Evolutionary conservation across 1,139 yeast species (phyloP), one percentile per base, ranked within the genome.

Genomic region (Trichomonascaceae sp.): DNA sequence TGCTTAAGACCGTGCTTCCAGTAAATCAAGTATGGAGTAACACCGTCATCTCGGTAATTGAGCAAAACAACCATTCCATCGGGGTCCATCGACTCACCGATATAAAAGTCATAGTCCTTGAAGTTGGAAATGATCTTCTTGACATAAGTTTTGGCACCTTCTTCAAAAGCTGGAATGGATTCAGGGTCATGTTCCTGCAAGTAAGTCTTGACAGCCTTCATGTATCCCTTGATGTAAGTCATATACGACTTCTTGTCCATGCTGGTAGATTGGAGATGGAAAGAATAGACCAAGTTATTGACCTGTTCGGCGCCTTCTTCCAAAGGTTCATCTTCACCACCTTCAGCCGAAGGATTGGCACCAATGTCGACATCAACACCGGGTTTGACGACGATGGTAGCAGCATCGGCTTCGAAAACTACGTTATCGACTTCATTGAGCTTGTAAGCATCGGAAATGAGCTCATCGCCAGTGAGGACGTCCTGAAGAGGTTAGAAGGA

Each of bases 31-130:
- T 73, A 95, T 72, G 99, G 99, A 66, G 99, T 95, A 69, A 84
- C 80, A 81, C 99, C 99, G 74, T 93, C 98, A 81, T 93, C 99
- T 81, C 99, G 95, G 90, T 93, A 93, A 95, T 93, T 93, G 79
- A 93, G 87, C 76, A 93, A 84, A 67, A 89, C 91, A 73, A 93
- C 79, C 99, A 93, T 93, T 70, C 87, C 97, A 76, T 93, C 98
- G 75, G 98, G 97, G 85, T 95, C 96, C 99, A 93, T 95, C 72
- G 96, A 87, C 82, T 93, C 98, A 82, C 99, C 99, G 66, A 96
- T 93, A 90, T 78, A 93, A 84, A 93, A 93, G 73, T 93, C 99
- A 95, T 95, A 93, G 83, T 93, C 99, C 74, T 85, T 85, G 93
- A 93, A 93, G 76, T 90, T 85, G 68, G 84, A 87, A 69, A 93